Percentiles rank a stretch among this genome's conserved stretches.
These are phyloP conservation scores for Camellia oleifera DNA, from an alignment of 179 eudicot species.

Conservation along the genomic window DNA sequence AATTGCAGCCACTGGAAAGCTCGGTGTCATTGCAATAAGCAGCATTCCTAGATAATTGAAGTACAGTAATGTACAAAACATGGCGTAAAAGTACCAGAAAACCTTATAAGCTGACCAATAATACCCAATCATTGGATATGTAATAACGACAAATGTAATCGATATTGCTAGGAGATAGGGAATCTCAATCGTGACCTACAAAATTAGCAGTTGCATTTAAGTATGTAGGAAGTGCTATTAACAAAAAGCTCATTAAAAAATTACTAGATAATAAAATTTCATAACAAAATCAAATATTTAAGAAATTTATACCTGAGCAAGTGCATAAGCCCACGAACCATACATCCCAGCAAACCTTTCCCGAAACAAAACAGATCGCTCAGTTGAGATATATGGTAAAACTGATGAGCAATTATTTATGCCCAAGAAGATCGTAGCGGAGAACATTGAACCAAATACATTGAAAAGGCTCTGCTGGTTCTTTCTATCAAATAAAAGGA, in stretches of 20 bases:
- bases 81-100: slow-evolving; percentile 64
- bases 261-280: background rate
- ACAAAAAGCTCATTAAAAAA: background rate
- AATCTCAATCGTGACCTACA: slow-evolving; percentile 65
- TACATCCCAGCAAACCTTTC: slow-evolving; percentile 93
- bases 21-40: slow-evolving; percentile 63
- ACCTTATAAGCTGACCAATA: slow-evolving; percentile 59
- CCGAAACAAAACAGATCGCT: slow-evolving; percentile 63
- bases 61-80: slow-evolving; percentile 56
- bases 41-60: slow-evolving; percentile 78
- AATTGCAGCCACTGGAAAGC: slow-evolving; percentile 55
- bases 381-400: slow-evolving; percentile 51
- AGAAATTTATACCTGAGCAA: slow-evolving; percentile 58
- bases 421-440: slow-evolving; percentile 40
- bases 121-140: slow-evolving; percentile 83
- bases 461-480: slow-evolving; percentile 68
- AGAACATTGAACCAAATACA: slow-evolving; percentile 47
- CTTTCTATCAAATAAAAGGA: slow-evolving; percentile 38
- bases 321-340: slow-evolving; percentile 69
- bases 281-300: slow-evolving; percentile 13
- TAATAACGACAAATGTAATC: slow-evolving; percentile 42
- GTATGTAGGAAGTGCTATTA: background rate
- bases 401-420: slow-evolving; percentile 50
- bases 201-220: background rate
- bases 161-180: slow-evolving; percentile 58